Percentiles rank a stretch among this genome's conserved stretches.
Evolutionary conservation across 371 early-diverging fungal species (phyloP).

Genomic region (Apophysomyces variabilis): DNA sequence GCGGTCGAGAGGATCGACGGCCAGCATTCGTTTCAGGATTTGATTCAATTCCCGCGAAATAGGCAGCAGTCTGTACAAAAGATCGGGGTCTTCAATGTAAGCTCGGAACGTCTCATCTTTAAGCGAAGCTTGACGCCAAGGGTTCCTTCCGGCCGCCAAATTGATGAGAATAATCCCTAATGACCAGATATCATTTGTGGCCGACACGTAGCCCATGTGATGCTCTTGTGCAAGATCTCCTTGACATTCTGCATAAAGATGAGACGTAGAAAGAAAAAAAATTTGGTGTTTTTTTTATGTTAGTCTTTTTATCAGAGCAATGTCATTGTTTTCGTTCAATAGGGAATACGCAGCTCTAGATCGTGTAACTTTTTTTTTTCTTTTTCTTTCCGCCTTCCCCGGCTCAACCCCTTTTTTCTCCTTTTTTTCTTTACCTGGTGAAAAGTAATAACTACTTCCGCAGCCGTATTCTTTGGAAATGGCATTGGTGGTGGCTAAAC

Average conservation of each 20-base stretch:
- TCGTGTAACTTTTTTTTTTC: neutral
- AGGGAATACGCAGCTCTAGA: too few species aligned
- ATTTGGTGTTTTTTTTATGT: too few species aligned
- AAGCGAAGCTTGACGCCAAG: slow-evolving; percentile 79
- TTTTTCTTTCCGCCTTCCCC: too few species aligned
- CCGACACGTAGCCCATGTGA: slow-evolving; percentile 66
- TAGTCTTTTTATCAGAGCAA: neutral
- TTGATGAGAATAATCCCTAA: slow-evolving; percentile 84
- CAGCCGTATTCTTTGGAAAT: slow-evolving; percentile 86
- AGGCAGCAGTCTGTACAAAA: slow-evolving; percentile 66
- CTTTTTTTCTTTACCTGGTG: slow-evolving; percentile 66
- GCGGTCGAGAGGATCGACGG: slow-evolving; percentile 70
- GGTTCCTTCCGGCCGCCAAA: slow-evolving; percentile 76
- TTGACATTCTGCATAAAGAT: slow-evolving; percentile 67
- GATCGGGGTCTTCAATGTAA: slow-evolving; percentile 62
- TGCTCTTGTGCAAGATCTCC: slow-evolving; percentile 56
- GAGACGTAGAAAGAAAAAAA: too few species aligned
- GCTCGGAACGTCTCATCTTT: slow-evolving; percentile 77
- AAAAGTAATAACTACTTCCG: slow-evolving; percentile 91
- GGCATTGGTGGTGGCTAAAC: slow-evolving; percentile 79
- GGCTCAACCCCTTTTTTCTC: too few species aligned
- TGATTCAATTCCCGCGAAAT: slow-evolving; percentile 75
- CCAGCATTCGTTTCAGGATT: slow-evolving; percentile 76
- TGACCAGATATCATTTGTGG: slow-evolving; percentile 87
- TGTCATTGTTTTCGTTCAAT: neutral